These are phyloP conservation scores for Cercospora sp. DNA, from an alignment of 2,329 filamentous ascomycete genomes.

Conservation along the genomic window DNA sequence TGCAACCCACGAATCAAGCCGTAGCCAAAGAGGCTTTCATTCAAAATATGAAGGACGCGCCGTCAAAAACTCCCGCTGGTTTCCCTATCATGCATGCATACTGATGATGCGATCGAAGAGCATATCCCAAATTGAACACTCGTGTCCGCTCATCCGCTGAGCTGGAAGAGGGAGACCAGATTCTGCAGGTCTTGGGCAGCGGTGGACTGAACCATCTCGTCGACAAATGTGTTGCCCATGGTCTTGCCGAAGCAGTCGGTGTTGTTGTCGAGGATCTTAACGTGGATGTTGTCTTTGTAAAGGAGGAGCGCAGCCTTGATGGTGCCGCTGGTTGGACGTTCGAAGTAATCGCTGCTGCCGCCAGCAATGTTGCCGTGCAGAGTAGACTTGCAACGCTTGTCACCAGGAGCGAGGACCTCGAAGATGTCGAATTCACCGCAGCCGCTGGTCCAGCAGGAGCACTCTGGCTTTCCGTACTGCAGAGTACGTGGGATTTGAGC, in stretches of 20 bases:
- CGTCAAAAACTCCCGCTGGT: neutral
- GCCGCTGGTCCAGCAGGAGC: constrained; percentile 69
- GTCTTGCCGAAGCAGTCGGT: constrained; percentile 40
- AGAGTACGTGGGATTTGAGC: constrained; percentile 67
- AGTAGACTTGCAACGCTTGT: constrained; percentile 67
- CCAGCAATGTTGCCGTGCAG: constrained; percentile 64
- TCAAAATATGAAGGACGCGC: neutral
- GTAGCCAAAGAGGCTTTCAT: constrained; percentile 5
- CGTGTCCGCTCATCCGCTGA: constrained; percentile 19
- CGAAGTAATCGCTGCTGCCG: constrained; percentile 71
- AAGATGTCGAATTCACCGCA: constrained; percentile 77
- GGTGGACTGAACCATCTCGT: constrained; percentile 39
- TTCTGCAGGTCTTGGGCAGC: constrained; percentile 33
- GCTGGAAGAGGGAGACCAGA: constrained; percentile 43
- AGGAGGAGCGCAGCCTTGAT: constrained; percentile 68
- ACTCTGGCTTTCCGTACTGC: constrained; percentile 64
- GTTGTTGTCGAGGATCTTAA: constrained; percentile 52
- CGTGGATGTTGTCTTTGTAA: constrained; percentile 55
- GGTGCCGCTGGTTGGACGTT: constrained; percentile 58
- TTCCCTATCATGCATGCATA: constrained; percentile 1
- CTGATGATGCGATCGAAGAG: constrained; percentile 6
- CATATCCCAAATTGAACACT: constrained; percentile 2
- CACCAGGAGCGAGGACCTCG: constrained; percentile 67
- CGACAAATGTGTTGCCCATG: constrained; percentile 39
- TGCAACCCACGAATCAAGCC: neutral